These are phyloP conservation scores for Lactarius trivialis DNA, from an alignment of 768 basidiomycete species.

Conservation along the genomic window DNA sequence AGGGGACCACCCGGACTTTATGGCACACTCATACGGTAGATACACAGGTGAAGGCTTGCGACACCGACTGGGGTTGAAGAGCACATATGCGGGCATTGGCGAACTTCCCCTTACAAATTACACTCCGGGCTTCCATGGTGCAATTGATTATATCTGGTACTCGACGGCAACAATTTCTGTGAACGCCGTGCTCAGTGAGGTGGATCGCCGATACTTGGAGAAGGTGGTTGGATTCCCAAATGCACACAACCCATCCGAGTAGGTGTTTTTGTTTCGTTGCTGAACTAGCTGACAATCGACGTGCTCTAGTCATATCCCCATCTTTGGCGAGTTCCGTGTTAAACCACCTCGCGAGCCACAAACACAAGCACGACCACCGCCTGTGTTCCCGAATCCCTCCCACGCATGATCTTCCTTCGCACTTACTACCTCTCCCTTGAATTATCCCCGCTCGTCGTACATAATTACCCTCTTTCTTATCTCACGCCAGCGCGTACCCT, in stretches of 20 bases:
- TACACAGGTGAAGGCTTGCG: conserved; percentile 87
- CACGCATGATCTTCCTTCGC: conserved; percentile 28
- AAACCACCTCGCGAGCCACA: conserved; percentile 55
- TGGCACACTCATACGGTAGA: conserved; percentile 83
- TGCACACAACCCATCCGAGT: conserved; percentile 96
- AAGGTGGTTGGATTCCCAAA: conserved; percentile 97
- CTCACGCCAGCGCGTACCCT: conserved; percentile 6
- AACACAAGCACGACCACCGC: conserved; percentile 31
- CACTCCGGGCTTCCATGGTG: conserved; percentile 79
- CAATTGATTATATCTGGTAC: conserved; percentile 95
- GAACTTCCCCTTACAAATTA: conserved; percentile 81
- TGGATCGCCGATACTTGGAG: conserved; percentile 77
- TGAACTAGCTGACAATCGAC: conserved; percentile 22
- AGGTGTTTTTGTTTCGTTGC: conserved; percentile 34
- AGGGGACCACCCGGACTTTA: conserved; percentile 83
- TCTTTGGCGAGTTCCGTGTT: conserved; percentile 71
- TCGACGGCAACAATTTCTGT: conserved; percentile 64
- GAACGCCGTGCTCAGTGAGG: conserved; percentile 81
- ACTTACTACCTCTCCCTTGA: conserved; percentile 10
- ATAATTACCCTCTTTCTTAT: conserved; percentile 14
- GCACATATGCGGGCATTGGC: conserved; percentile 62
- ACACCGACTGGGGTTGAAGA: conserved; percentile 78
- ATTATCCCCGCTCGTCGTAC: conserved; percentile 16
- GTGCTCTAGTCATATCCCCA: conserved; percentile 63
- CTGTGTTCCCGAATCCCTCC: conserved; percentile 36